Base-by-base conservation (phyloP, 208 protist species). In the Crithidia acanthocephali region DNA sequence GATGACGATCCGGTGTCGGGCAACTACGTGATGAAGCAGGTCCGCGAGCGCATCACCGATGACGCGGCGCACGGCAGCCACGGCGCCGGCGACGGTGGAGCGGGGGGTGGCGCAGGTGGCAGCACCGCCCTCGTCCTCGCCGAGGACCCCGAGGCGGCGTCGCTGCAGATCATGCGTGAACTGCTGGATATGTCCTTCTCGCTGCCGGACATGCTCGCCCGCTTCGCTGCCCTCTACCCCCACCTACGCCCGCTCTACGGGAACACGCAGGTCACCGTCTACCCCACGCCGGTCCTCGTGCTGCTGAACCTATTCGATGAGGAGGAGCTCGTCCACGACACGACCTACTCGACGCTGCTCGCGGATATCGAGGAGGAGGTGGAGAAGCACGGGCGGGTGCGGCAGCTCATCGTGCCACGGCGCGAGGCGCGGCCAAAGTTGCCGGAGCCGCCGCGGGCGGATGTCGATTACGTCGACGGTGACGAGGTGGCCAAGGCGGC, bases 251-350 rank as follows among this genome's bases (percentile, higher is more conserved):
- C 89, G n/a, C 63, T 91, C n/a, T 95, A 88, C 74, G 81, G 68
- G 13, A 87, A 85, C 50, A 80, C 75, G 30, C 77, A 87, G 62
- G 76, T 93, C n/a, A 80, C 84, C 23, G 78, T 94, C 52, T 94
- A 75, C 73, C 84, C 92, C 11, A 95, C 92, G 4, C 86, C 87
- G 60, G 65, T 97, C 10, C 79, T 97, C 2, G 88, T 87, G 18
- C 77, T 97, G 58, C 30, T 97, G 15, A 97, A 97, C 67, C 69
- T 95, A 2, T 95, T 97, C 70, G 90, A 95, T 64, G 88, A 95
- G 63, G 88, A 94, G 44, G 92, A 97, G 62, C 75, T 95, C 20
- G 73, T 87, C 15, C 70, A 87, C 44, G 90, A 95, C 68, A 68
- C 75, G 23, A 84, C 75, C 22, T 95, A 94, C 76, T 87, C 88